phyloP scores from a whole-genome alignment of 495 filamentous ascomycete genomes.

The Annulohypoxylon bovei region DNA sequence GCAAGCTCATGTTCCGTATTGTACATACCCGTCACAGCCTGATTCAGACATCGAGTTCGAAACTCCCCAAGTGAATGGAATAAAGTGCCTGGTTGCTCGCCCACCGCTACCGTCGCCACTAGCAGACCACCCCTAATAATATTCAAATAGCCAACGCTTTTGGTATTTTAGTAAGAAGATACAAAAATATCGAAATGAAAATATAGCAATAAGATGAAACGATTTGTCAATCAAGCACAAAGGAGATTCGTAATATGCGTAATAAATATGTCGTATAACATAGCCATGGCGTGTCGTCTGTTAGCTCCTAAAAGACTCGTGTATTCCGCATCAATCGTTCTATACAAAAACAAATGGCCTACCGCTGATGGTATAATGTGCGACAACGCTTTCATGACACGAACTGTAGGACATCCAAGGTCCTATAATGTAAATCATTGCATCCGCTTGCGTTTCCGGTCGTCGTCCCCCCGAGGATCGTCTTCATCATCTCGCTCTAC shows the following conservation, averaged over 20 bases:
- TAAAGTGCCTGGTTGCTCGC: conserved; percentile 1
- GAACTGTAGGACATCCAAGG: conserved; percentile 11
- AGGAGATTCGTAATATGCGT: conserved; percentile 38
- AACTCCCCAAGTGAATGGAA: conserved; percentile 12
- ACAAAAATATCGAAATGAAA: conserved; percentile 26
- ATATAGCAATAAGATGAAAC: conserved; percentile 24
- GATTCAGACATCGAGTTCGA: conserved; percentile 17
- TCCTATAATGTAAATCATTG: conserved; percentile 43
- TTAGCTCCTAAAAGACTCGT: conserved; percentile 40
- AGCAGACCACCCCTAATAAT: conserved; percentile 15
- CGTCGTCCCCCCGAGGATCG: conserved; percentile 61
- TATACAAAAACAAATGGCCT: conserved; percentile 41
- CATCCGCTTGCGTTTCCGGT: conserved; percentile 84
- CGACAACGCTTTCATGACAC: conserved; percentile 35
- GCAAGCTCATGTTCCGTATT: conserved; percentile 28
- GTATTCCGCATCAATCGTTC: conserved; percentile 39
- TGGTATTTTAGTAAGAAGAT: conserved; percentile 31
- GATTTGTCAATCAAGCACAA: conserved; percentile 23
- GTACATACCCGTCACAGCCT: conserved; percentile 25
- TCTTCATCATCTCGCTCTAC: conserved; percentile 58
- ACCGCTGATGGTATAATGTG: conserved; percentile 41
- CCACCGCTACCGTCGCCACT: conserved; percentile 1
- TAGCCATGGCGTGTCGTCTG: conserved; percentile 33
- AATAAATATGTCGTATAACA: conserved; percentile 34
- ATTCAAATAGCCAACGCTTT: conserved; percentile 29